Base-by-base conservation (phyloP, 208 protist species). In the Wallacemonas sp. region DNA sequence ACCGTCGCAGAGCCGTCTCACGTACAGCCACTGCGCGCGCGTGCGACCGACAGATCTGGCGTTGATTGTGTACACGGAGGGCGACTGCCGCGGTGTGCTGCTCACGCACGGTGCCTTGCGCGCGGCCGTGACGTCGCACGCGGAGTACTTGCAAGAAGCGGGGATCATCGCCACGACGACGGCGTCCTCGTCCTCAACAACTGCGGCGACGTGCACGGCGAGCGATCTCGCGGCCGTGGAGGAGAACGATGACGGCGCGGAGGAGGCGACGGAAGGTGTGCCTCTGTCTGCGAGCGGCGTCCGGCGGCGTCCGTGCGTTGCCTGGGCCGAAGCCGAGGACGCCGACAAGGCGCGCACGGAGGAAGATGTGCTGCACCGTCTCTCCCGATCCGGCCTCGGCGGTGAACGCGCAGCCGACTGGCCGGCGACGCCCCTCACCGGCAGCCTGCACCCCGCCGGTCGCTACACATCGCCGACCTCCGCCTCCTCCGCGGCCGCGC, bases 11-110 rank as follows among this genome's bases (percentile, higher is more conserved):
- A 32, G 52, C 10, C 54, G 36, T 39, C 55, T 29, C 48, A 57
- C 33, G 54, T 39, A 16, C 54, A 61, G 39, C 68, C 72, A 20
- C 8, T 55, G 45, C 25, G 61, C 61, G 1, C 66, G 76, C 8
- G 61, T 82, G 14, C 75, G 75, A 11, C 44, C 77, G 11, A 76
- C 81, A 12, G 81, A 81, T 50, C 48, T 89, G 36, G 87, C 79
- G 11, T 45, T 92, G 11, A 86, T 95, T 41, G 68, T 91, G 65
- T 97, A 97, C 81, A 93, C 91, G 0, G 75, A 80, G 10, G 91
- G 91, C 1, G 79, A 89, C 41, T 76, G 86, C 4, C 92, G 92
- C 41, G 93, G 91, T 28, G 89, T 96, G 31, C 69, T 94, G 50
- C 80, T 95, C 44, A 90, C 81, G 23, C 87, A 97, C 63, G 87